phyloP scores from a whole-genome alignment of 352 stramenopile genomes.

The Phytophthora quininea region DNA sequence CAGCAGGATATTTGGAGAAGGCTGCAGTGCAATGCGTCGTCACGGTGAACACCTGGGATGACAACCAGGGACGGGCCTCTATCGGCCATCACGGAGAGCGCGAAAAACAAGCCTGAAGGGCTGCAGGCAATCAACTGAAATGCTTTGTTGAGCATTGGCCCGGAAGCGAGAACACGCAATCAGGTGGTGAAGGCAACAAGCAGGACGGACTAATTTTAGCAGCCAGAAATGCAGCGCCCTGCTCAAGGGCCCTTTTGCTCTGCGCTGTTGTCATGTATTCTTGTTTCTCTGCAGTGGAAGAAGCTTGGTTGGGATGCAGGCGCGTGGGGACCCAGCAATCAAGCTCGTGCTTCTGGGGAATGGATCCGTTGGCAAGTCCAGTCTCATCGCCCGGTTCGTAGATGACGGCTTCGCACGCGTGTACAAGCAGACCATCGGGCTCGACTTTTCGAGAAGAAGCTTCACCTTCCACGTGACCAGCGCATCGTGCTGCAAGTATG shows the following conservation, averaged over 20 bases:
- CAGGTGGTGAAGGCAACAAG: constrained; percentile 15
- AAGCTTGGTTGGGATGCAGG: constrained; percentile 23
- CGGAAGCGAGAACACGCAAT: constrained; percentile 22
- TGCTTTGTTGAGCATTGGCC: not conserved
- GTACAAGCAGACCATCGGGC: constrained; percentile 89
- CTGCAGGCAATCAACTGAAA: no score
- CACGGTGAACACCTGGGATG: not conserved
- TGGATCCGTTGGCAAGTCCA: constrained; percentile 87
- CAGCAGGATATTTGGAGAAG: constrained; percentile 21
- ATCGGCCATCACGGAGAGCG: constrained; percentile 1
- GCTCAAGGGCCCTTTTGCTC: constrained; percentile 30
- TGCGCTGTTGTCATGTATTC: constrained; percentile 6
- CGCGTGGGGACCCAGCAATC: constrained; percentile 57
- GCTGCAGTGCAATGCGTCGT: not conserved
- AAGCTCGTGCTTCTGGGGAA: constrained; percentile 89
- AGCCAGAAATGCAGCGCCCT: constrained; percentile 37
- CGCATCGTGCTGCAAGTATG: constrained; percentile 83
- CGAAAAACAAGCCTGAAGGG: no score
- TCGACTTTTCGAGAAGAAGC: constrained; percentile 91
- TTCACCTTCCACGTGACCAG: constrained; percentile 76
- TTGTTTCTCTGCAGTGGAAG: constrained; percentile 9
- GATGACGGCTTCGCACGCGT: constrained; percentile 78
- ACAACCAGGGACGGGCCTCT: not conserved
- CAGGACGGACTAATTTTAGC: constrained; percentile 40
- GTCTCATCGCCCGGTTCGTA: constrained; percentile 84